These are phyloP conservation scores for Beauveria asiatica DNA, from an alignment of 2,329 filamentous ascomycete genomes.

Conservation along the genomic window DNA sequence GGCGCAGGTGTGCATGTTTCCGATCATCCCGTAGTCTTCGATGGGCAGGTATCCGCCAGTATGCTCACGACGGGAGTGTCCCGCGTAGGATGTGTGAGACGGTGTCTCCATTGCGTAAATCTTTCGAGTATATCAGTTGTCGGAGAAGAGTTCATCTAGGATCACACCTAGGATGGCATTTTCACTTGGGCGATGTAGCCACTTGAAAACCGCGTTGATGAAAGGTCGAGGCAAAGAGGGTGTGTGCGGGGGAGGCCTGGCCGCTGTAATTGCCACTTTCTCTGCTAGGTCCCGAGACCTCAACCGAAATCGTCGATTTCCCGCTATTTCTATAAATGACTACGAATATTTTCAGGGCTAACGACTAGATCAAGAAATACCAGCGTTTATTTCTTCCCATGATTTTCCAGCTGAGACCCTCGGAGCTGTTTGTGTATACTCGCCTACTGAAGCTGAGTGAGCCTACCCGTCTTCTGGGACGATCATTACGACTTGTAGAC, in stretches of 20 bases:
- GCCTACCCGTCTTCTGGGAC: no score
- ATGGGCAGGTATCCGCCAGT: constrained; percentile 50
- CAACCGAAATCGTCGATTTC: not conserved
- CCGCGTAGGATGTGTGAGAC: constrained; percentile 21
- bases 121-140: no score
- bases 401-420: no score
- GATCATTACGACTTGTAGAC: no score
- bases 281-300: not conserved
- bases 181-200: not conserved
- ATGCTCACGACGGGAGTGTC: constrained; percentile 25
- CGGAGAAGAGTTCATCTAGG: no score
- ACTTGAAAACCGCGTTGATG: not conserved
- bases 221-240: not conserved
- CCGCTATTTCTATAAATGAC: not conserved
- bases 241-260: not conserved
- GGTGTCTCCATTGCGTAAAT: constrained; percentile 1
- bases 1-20: constrained; percentile 72
- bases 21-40: constrained; percentile 72
- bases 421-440: no score
- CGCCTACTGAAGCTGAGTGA: no score
- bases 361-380: no score
- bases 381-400: no score
- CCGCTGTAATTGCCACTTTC: not conserved
- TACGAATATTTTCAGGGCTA: no score
- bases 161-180: not conserved